Evolutionary conservation across 768 basidiomycete genomes (phyloP), one percentile per base, ranked within the genome.

Genomic region (Lactarius evosmus): DNA sequence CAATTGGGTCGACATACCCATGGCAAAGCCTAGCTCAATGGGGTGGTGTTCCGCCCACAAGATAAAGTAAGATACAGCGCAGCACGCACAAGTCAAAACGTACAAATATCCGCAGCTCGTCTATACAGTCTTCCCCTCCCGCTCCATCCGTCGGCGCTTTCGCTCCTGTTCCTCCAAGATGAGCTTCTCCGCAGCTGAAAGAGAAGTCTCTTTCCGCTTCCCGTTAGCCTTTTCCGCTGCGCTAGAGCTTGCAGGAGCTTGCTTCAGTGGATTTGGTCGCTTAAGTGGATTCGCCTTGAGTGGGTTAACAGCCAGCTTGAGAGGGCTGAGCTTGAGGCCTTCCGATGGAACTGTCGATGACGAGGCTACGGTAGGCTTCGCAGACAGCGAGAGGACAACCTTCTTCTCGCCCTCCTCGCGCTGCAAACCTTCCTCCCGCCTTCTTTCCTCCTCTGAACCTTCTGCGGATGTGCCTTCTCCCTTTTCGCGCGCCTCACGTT

Each of bases 81-180:
- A 41, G 19, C 22, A 44, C 34, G 27, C 22, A 29, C 33, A 30
- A 62, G 32, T 34, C 27, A 58, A 53, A 55, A 66, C 62, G 61
- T 64, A 63, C 65, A 64, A 17, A 40, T 5, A 32, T 49, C 32
- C 44, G 12, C 56, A 55, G 32, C 8, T 41, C n/a, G 7, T 44
- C 30, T 38, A 67, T 46, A 53, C 36, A 36, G 62, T 63, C 61
- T 58, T 64, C 8, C 68, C 69, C 44, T 80, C 80, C 46, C 80
- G 71, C 67, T 89, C 90, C 85, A 90, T 87, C 67, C 84, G 78
- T 67, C 93, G 79, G 73, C 87, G 82, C 75, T 96, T 95, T 72
- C 93, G 81, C 74, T 93, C 93, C 76, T 91, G 90, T 32, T 97
- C 94, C 78, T 98, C 96, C 62, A 86, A 68, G 65, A 97, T 95